Conservation (phyloP, 805 yeast species). For the Candida odintsovae region DNA sequence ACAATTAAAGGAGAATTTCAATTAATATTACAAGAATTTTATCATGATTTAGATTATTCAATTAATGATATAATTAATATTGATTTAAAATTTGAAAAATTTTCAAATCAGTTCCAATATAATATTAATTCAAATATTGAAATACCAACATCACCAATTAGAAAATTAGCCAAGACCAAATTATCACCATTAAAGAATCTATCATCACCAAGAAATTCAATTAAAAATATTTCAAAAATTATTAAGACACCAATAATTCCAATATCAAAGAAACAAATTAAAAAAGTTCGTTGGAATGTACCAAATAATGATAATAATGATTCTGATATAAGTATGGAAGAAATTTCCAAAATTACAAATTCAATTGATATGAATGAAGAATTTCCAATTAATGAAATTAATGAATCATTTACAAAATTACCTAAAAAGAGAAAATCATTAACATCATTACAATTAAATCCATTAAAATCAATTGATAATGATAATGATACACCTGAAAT, state of each 20-base stretch:
- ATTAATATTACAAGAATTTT: slow-evolving; percentile 14
- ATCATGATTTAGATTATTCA: slow-evolving; percentile 19
- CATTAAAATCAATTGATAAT: slow-evolving; percentile 1
- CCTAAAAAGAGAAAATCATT: slow-evolving; percentile 20
- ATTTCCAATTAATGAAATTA: slow-evolving; percentile 9
- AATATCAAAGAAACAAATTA: slow-evolving; percentile 22
- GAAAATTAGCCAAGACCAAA: slow-evolving; percentile 16
- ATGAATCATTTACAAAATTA: slow-evolving; percentile 8
- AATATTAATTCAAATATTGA: slow-evolving; percentile 17
- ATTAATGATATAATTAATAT: slow-evolving; percentile 27
- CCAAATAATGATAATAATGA: slow-evolving; percentile 18
- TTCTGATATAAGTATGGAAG: slow-evolving; percentile 23
- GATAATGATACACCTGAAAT: background rate
- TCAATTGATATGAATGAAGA: slow-evolving; percentile 13
- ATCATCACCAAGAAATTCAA: slow-evolving; percentile 15
- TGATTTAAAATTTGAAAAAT: slow-evolving; percentile 31
- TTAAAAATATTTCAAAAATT: slow-evolving; percentile 10
- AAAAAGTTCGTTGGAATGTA: slow-evolving; percentile 44
- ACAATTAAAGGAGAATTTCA: slow-evolving; percentile 15
- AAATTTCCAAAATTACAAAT: slow-evolving; percentile 18
- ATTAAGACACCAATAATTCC: slow-evolving; percentile 12
- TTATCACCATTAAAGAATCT: slow-evolving; percentile 17
- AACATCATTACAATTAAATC: slow-evolving; percentile 20
- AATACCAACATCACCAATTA: slow-evolving; percentile 23
- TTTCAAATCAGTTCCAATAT: slow-evolving; percentile 22